Evolutionary conservation across 768 basidiomycete species (phyloP).

Genomic region (Lactarius hatsudake): DNA sequence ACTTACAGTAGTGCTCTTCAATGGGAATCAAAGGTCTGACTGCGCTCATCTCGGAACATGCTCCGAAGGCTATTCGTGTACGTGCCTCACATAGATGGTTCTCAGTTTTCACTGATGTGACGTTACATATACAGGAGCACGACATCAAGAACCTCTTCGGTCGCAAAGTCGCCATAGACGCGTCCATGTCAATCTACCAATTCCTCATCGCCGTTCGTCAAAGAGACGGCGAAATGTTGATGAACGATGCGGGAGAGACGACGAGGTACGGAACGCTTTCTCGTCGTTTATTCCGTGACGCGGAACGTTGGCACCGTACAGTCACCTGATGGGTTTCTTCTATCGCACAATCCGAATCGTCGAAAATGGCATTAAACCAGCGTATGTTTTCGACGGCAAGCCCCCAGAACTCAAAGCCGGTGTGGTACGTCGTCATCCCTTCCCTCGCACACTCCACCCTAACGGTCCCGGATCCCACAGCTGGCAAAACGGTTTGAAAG

Average conservation of each 20-base stretch:
- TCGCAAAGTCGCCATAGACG: slow-evolving; percentile 97
- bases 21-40: slow-evolving; percentile 99
- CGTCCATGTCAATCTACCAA: slow-evolving; percentile 95
- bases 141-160: slow-evolving; percentile 98
- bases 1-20: not conserved
- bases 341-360: slow-evolving; percentile 97
- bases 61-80: slow-evolving; percentile 73
- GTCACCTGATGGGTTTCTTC: slow-evolving; percentile 98
- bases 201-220: slow-evolving; percentile 98
- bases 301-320: slow-evolving; percentile 23
- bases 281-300: not conserved
- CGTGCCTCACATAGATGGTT: not conserved
- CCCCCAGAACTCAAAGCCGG: slow-evolving; percentile 97
- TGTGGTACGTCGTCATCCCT: slow-evolving; percentile 61
- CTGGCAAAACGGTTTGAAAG: slow-evolving; percentile 93
- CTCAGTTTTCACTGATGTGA: slow-evolving; percentile 6
- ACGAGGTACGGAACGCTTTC: slow-evolving; percentile 53
- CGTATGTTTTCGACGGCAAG: slow-evolving; percentile 98
- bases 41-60: slow-evolving; percentile 82
- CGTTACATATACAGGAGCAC: slow-evolving; percentile 54
- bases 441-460: not conserved
- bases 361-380: slow-evolving; percentile 97
- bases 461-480: slow-evolving; percentile 40
- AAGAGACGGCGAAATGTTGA: slow-evolving; percentile 93
- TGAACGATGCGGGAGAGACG: slow-evolving; percentile 96